phyloP scores from a whole-genome alignment of 2,329 filamentous ascomycete species.

The Nigrospora oryzae region DNA sequence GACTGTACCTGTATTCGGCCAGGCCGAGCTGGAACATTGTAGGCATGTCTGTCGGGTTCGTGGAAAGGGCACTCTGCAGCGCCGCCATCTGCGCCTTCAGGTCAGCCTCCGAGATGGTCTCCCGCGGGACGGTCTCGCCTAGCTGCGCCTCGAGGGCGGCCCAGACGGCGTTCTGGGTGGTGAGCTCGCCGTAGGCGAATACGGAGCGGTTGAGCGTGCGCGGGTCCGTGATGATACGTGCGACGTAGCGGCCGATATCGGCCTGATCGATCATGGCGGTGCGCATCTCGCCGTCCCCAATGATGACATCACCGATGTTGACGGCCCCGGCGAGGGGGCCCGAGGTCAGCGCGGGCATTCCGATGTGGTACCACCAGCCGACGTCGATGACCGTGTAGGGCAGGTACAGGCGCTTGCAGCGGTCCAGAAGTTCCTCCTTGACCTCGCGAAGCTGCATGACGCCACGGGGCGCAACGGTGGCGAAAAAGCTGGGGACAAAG shows the following conservation, averaged over 20 bases:
- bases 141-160: slow-evolving; percentile 31
- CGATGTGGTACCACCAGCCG: slow-evolving; percentile 11
- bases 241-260: slow-evolving; percentile 40
- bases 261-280: slow-evolving; percentile 33
- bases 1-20: slow-evolving; percentile 19
- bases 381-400: slow-evolving; percentile 13
- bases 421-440: slow-evolving; percentile 12
- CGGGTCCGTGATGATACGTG: slow-evolving; percentile 36
- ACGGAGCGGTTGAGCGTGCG: slow-evolving; percentile 42
- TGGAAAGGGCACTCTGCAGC: background rate
- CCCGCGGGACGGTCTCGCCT: slow-evolving; percentile 27
- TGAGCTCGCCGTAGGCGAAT: slow-evolving; percentile 33
- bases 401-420: slow-evolving; percentile 8
- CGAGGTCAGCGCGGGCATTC: slow-evolving; percentile 6
- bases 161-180: slow-evolving; percentile 34
- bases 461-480: slow-evolving; percentile 33
- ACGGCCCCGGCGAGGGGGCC: slow-evolving; percentile 6
- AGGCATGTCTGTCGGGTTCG: slow-evolving; percentile 2
- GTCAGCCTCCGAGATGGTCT: slow-evolving; percentile 4
- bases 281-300: slow-evolving; percentile 32
- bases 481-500: slow-evolving; percentile 43
- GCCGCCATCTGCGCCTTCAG: background rate
- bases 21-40: background rate
- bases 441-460: slow-evolving; percentile 14
- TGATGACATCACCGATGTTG: slow-evolving; percentile 15